phyloP scores from a whole-genome alignment of 2,329 filamentous ascomycete genomes.

The Paracoccidioides lutzii region DNA sequence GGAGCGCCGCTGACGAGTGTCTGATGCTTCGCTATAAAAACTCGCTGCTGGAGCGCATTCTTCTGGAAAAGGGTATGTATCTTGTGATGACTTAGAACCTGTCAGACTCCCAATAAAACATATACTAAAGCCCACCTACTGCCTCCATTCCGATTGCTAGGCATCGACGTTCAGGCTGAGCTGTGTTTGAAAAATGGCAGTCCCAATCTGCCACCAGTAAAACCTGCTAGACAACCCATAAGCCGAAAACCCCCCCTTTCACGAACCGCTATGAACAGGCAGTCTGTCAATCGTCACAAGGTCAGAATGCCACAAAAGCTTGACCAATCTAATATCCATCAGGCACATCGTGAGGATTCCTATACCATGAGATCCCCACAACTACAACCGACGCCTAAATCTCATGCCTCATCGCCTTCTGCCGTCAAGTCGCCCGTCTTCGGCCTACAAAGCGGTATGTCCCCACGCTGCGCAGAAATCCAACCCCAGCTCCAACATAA shows the following conservation, averaged over 20 bases:
- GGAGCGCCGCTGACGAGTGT: constrained; percentile 89
- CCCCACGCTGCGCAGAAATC: constrained; percentile 47
- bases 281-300: constrained; percentile 58
- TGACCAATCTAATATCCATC: constrained; percentile 37
- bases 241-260: constrained; percentile 66
- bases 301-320: constrained; percentile 65
- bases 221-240: constrained; percentile 52
- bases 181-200: constrained; percentile 84
- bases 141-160: constrained; percentile 32
- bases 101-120: background rate
- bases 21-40: constrained; percentile 98
- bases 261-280: constrained; percentile 66
- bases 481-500: constrained; percentile 39
- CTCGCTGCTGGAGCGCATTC: constrained; percentile 83
- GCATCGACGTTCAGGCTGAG: constrained; percentile 94
- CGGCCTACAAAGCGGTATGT: constrained; percentile 46
- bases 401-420: constrained; percentile 57
- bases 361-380: constrained; percentile 49
- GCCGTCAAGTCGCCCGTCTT: constrained; percentile 51
- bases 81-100: background rate
- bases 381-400: constrained; percentile 69
- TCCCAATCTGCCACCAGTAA: constrained; percentile 56
- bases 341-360: constrained; percentile 23
- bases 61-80: constrained; percentile 76
- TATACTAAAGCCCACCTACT: constrained; percentile 2